Conservation (phyloP, 106 monocot species). For the Xerophyta viscosa region DNA sequence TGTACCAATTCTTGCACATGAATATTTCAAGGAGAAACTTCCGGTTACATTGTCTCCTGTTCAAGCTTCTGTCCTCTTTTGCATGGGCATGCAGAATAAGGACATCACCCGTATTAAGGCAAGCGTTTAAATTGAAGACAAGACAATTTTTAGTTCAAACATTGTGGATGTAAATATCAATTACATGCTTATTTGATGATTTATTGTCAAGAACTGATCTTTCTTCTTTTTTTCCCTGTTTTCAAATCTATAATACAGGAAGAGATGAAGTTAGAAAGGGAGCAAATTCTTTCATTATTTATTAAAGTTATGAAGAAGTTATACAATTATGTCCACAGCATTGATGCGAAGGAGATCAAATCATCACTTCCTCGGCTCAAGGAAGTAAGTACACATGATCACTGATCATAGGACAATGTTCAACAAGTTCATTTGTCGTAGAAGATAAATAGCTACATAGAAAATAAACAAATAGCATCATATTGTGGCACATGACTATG, state of each 20-base stretch:
- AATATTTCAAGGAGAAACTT: conserved; percentile 79
- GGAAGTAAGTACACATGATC: conserved; percentile 34
- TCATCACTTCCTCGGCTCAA: conserved; percentile 53
- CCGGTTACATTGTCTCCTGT: conserved; percentile 61
- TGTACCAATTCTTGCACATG: conserved; percentile 63
- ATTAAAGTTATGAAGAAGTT: conserved; percentile 76
- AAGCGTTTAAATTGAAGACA: no score
- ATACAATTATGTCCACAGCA: conserved; percentile 47
- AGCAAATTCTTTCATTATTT: conserved; percentile 63
- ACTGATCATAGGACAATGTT: no score
- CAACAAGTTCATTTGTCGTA: no score
- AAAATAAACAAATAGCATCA: no score
- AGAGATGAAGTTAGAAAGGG: conserved; percentile 59
- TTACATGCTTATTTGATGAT: neutral
- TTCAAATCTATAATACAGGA: conserved; percentile 29
- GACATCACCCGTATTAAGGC: conserved; percentile 68
- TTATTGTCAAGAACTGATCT: neutral
- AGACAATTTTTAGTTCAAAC: no score
- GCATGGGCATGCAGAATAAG: conserved; percentile 86
- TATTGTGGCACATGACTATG: no score
- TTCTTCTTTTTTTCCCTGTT: neutral
- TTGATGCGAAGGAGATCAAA: conserved; percentile 47
- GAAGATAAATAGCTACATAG: no score
- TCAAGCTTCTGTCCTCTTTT: conserved; percentile 71
- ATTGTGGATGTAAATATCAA: no score